Percentiles rank a stretch among this genome's conserved stretches.
These are phyloP conservation scores for Poa annua DNA, from an alignment of 176 grass and related monocot genomes.

Conservation along the genomic window DNA sequence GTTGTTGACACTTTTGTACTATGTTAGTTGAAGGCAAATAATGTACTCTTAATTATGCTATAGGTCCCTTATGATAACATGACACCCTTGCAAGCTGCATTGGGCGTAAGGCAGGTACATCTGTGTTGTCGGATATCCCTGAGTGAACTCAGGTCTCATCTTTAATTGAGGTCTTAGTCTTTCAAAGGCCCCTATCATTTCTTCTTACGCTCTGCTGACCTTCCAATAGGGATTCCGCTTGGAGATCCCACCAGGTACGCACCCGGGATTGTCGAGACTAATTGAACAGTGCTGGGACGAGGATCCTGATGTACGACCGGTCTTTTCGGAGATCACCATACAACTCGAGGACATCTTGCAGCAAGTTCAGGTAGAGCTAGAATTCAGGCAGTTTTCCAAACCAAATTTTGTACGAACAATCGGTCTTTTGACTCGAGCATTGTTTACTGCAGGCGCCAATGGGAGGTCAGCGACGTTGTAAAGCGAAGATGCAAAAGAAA, in stretches of 20 bases:
- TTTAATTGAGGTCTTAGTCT: neutral
- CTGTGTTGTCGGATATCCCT: neutral
- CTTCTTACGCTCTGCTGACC: neutral
- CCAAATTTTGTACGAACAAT: neutral
- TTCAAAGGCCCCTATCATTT: neutral
- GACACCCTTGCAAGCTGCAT: constrained; percentile 91
- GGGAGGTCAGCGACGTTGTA: constrained; percentile 40
- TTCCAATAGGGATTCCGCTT: constrained; percentile 70
- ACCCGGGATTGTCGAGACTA: constrained; percentile 58
- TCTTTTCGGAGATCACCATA: constrained; percentile 62
- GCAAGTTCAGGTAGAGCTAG: constrained; percentile 51
- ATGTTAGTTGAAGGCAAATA: constrained; percentile 37
- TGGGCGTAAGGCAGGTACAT: constrained; percentile 90
- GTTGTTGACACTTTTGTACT: neutral
- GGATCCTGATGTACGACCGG: constrained; percentile 53
- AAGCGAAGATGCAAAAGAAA: constrained; percentile 71
- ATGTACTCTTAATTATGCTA: constrained; percentile 16
- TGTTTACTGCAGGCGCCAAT: constrained; percentile 45
- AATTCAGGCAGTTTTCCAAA: neutral
- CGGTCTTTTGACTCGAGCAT: constrained; percentile 6
- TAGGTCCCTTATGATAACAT: constrained; percentile 88
- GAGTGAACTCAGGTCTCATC: neutral
- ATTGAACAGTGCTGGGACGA: constrained; percentile 74
- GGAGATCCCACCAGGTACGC: constrained; percentile 51
- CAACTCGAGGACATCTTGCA: constrained; percentile 75